Evolutionary conservation across 1,139 yeast genomes (phyloP), one percentile per base, ranked within the genome.

Genomic region (Suhomyces ambrosiae): DNA sequence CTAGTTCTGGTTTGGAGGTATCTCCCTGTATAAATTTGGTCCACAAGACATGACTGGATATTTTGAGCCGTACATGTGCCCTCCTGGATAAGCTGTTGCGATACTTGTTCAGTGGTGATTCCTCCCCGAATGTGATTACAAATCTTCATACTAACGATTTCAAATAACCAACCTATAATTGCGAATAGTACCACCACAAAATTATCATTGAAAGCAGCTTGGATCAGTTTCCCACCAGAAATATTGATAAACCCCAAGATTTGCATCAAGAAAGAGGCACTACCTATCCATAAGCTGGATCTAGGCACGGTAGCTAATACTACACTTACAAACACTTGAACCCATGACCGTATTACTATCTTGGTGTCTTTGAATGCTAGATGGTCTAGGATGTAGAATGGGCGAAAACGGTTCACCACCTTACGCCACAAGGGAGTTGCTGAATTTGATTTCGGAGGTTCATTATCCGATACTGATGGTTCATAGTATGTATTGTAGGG

Each of bases 171-270:
- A 1, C 57, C 61, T 16, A 51, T 29, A 5, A 53, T 22, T 7
- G 51, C 38, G 21, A 50, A 58, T 10, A 51, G 22, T 7, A 58
- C 45, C 27, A 54, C 46, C 1, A 48, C 23, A 2, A 60, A 4
- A 7, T 58, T 42, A 8, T 47, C 34, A 13, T 52, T 43, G 7
- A 58, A 30, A 27, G 56, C 52, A 12, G 47, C 30, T 1, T 54
- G 49, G 7, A 65, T 41, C 38, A 59, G 58, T 3, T 48, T 39
- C 1, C 68, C 69, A 1, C 72, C 71, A 5, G 64, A 38, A 11
- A 52, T 50, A 3, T 42, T 47, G 29, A 65, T 53, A 32, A 65
- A 63, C 2, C 59, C 62, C 23, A 63, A 46, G 21, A 65, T 54
- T 30, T 56, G 63, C 22, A 58, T 35, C 37, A 66, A 49, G 40